A percentile compares a stretch with the other conserved stretches of the same genome.
These are phyloP conservation scores for Nemania abortiva DNA, from an alignment of 2,329 filamentous ascomycete genomes.

Conservation along the genomic window DNA sequence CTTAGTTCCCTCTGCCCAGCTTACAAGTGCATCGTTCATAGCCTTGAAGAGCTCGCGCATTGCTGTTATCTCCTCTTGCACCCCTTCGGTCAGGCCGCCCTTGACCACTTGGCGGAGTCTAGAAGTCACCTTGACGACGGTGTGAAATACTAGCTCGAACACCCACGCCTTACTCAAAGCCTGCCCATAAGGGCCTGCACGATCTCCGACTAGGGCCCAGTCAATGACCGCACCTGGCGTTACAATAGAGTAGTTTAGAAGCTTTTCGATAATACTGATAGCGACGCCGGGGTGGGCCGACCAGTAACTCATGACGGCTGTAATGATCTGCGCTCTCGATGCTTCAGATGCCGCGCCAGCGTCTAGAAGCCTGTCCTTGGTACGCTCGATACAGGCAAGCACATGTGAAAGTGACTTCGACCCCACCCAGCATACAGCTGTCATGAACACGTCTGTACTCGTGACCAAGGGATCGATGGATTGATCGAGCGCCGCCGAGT, in stretches of 20 bases:
- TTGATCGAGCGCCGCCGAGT: constrained; percentile 78
- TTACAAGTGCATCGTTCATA: constrained; percentile 81
- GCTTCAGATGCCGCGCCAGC: constrained; percentile 80
- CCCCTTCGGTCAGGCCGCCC: constrained; percentile 66
- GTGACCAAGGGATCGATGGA: constrained; percentile 82
- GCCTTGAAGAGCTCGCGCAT: constrained; percentile 84
- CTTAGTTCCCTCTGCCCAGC: constrained; percentile 78
- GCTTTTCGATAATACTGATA: constrained; percentile 92
- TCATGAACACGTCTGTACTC: constrained; percentile 95
- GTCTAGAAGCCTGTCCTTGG: constrained; percentile 86
- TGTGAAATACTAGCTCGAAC: constrained; percentile 91
- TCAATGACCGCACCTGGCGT: constrained; percentile 87
- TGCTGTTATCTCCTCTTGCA: constrained; percentile 72
- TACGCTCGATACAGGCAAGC: constrained; percentile 93
- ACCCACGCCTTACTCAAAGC: constrained; percentile 80
- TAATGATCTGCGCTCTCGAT: constrained; percentile 88
- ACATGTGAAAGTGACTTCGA: constrained; percentile 97
- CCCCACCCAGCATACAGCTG: constrained; percentile 90
- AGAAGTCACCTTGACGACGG: constrained; percentile 88
- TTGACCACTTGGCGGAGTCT: constrained; percentile 84
- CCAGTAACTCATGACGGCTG: constrained; percentile 94
- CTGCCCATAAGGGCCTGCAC: constrained; percentile 67
- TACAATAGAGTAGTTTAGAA: constrained; percentile 96
- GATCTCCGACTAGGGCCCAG: constrained; percentile 80
- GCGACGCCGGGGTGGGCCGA: constrained; percentile 90